These are phyloP conservation scores for Ceratocystis albifundus DNA, from an alignment of 2,329 filamentous ascomycete species.

Conservation along the genomic window DNA sequence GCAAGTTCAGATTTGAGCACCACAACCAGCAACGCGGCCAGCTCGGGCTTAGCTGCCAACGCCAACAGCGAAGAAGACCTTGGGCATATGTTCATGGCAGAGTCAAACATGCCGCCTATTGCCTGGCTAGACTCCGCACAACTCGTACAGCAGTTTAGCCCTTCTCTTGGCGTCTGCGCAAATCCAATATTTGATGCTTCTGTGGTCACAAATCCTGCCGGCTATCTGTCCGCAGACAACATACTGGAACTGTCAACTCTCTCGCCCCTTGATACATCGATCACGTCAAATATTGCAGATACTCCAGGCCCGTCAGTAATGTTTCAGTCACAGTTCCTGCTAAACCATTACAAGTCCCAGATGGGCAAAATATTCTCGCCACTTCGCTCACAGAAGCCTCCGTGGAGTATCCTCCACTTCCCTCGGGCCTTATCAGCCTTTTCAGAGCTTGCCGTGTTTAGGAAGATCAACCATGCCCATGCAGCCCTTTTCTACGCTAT, in stretches of 20 bases:
- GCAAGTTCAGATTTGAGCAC: background rate
- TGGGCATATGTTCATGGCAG: background rate
- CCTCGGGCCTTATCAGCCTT: constrained; percentile 31
- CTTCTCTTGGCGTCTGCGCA: background rate
- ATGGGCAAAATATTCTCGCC: constrained; percentile 32
- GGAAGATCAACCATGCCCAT: constrained; percentile 30
- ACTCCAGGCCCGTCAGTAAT: background rate
- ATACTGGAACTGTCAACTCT: background rate
- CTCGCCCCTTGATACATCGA: background rate
- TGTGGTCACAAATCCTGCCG: background rate
- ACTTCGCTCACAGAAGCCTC: constrained; percentile 32
- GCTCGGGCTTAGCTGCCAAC: background rate
- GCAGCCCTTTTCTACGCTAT: constrained; percentile 32
- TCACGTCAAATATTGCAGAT: background rate
- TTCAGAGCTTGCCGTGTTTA: constrained; percentile 31
- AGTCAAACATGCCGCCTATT: background rate
- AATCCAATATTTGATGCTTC: background rate
- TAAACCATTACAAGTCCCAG: constrained; percentile 32
- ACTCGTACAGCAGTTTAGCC: background rate
- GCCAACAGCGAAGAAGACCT: background rate
- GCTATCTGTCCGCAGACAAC: background rate
- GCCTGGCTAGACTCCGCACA: background rate
- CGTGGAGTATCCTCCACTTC: constrained; percentile 34
- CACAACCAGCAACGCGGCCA: background rate
- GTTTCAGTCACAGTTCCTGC: constrained; percentile 26